These are phyloP conservation scores for Mycena alexandri DNA, from an alignment of 768 basidiomycete species.

Conservation along the genomic window DNA sequence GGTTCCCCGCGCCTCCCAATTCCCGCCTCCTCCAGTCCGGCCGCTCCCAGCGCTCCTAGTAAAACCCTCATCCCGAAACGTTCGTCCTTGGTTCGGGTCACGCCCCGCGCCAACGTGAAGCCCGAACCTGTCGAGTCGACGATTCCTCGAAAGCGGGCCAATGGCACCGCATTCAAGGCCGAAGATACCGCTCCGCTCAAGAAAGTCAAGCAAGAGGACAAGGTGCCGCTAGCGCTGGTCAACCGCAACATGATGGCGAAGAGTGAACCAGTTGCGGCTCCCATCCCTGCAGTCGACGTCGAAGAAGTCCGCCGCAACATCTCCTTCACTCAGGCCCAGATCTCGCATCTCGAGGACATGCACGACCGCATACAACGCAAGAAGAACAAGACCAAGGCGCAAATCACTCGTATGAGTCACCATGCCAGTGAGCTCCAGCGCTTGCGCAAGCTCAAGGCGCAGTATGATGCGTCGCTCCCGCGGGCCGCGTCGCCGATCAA, in stretches of 20 bases:
- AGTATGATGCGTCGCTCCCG: slow-evolving; percentile 39
- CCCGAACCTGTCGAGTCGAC: slow-evolving; percentile 46
- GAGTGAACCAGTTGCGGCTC: slow-evolving; percentile 7
- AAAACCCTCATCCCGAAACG: slow-evolving; percentile 9
- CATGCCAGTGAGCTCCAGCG: slow-evolving; percentile 29
- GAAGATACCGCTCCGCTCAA: slow-evolving; percentile 36
- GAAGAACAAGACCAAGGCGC: slow-evolving; percentile 39
- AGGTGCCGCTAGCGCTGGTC: slow-evolving; percentile 42
- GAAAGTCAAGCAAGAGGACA: slow-evolving; percentile 47
- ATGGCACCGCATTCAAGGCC: neutral
- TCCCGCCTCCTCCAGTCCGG: slow-evolving; percentile 3
- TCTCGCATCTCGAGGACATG: slow-evolving; percentile 20
- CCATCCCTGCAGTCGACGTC: slow-evolving; percentile 19
- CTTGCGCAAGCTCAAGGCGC: slow-evolving; percentile 34
- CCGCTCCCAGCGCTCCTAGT: neutral
- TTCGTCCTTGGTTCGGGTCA: slow-evolving; percentile 25
- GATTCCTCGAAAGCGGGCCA: slow-evolving; percentile 41
- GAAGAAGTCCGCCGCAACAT: slow-evolving; percentile 30
- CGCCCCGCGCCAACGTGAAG: slow-evolving; percentile 38
- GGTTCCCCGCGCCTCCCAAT: neutral
- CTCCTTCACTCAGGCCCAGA: slow-evolving; percentile 17
- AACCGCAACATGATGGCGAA: slow-evolving; percentile 36
- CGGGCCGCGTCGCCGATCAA: slow-evolving; percentile 36
- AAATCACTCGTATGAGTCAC: slow-evolving; percentile 34
- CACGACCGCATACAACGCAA: slow-evolving; percentile 34